Evolutionary conservation across 169 alveolate genomes (phyloP), one percentile per base, ranked within the genome.

Genomic region (Babesia sp.): DNA sequence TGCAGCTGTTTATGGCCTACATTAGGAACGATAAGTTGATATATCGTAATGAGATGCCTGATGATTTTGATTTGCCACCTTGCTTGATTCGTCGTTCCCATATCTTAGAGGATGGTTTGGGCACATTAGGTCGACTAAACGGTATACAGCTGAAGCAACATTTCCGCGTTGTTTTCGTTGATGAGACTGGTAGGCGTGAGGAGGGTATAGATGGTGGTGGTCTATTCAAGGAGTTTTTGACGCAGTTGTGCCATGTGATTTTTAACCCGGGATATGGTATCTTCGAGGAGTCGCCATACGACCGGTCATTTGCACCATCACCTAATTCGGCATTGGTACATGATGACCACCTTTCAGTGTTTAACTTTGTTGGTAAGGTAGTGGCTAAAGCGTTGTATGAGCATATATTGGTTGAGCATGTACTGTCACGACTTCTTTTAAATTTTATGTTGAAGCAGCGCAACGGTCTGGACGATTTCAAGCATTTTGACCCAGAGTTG

Each of bases 131-230:
- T 1, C 45, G 42, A n/a, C 46, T 91, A 24, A 82, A 68, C 54
- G 58, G 80, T 29, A 45, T 63, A 6, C 79, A 83, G 56, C 53
- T 91, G 24, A 91, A 86, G 68, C 89, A 75, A 60, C 66, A 58
- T 28, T 92, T 92, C 69, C 84, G 96, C 82, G 93, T 95, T 20
- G 63, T 86, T 22, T 95, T 95, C 85, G 86, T 86, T 36, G 94
- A 95, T 81, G 90, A 91, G 72, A 78, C 91, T 53, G 98, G 98
- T 12, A 75, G 82, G 26, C 85, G 84, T 22, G 99, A 96, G 78
- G 95, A 92, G 68, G 99, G 99, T 16, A 90, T 95, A 39, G 99
- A 97, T 77, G 99, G 98, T 20, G 99, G 99, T 29, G 99, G 99
- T 11, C 90, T 97, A 22, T 94, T 96, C 74, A 96, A 96, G 87